These are phyloP conservation scores for Angomonas ambiguus DNA, from an alignment of 208 protist genomes.

Conservation along the genomic window DNA sequence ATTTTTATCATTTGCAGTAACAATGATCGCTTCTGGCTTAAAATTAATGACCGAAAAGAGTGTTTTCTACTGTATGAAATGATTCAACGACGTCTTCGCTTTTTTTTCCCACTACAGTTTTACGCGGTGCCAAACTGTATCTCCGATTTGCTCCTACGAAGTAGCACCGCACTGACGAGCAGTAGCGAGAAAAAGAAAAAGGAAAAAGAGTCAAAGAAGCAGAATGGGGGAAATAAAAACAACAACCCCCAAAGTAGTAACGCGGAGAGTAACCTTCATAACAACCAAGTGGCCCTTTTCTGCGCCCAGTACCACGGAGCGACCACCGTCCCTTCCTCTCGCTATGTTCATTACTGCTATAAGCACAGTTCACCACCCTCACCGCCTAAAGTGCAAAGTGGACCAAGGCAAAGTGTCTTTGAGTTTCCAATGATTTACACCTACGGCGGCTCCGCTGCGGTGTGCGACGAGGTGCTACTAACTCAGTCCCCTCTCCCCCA, in stretches of 20 bases:
- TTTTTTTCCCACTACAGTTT: not conserved
- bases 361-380: too few species aligned
- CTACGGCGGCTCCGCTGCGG: not conserved
- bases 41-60: not conserved
- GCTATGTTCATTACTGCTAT: not conserved
- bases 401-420: too few species aligned
- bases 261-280: not conserved
- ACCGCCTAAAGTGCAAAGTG: too few species aligned
- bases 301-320: not conserved
- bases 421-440: too few species aligned
- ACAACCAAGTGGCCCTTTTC: not conserved
- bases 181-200: too few species aligned
- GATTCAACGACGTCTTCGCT: not conserved
- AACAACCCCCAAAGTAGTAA: not conserved
- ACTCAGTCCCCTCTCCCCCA: too few species aligned
- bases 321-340: not conserved
- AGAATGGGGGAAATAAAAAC: too few species aligned
- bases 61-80: not conserved
- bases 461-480: not conserved
- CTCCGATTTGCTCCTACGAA: too few species aligned
- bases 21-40: not conserved
- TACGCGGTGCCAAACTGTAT: not conserved
- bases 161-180: too few species aligned
- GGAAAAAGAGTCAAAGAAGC: too few species aligned
- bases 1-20: not conserved